phyloP scores from a whole-genome alignment of 1,284 basidiomycete genomes.

The Baeospora myosura region DNA sequence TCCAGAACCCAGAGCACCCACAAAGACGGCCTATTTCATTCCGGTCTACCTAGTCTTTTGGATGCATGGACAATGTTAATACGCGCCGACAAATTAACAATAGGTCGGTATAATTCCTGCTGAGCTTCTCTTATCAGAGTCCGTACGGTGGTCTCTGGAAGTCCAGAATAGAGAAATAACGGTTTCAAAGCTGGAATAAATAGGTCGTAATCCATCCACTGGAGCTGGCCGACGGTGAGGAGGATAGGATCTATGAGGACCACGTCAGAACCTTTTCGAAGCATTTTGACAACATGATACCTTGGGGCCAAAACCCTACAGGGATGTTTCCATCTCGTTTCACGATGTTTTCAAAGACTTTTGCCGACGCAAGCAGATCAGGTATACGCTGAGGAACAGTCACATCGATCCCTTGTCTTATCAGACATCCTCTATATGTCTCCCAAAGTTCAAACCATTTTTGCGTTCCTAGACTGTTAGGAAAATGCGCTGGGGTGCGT shows the following conservation, averaged over 20 bases:
- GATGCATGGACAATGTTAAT: conserved; percentile 54
- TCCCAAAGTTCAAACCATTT: conserved; percentile 60
- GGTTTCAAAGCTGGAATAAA: conserved; percentile 54
- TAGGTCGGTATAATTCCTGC: conserved; percentile 54
- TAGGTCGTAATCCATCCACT: conserved; percentile 65
- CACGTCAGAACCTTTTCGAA: too few relatives aligned
- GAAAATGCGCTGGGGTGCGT: conserved; percentile 6
- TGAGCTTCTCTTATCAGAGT: conserved; percentile 54
- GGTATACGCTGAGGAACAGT: conserved; percentile 47
- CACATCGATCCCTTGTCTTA: conserved; percentile 43
- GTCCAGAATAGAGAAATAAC: conserved; percentile 44
- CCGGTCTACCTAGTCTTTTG: conserved; percentile 22
- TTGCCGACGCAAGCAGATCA: conserved; percentile 36
- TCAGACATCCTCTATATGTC: conserved; percentile 46
- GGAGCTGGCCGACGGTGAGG: conserved; percentile 56
- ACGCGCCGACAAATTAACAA: conserved; percentile 40
- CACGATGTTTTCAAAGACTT: conserved; percentile 43
- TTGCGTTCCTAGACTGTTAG: conserved; percentile 27
- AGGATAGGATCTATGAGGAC: conserved; percentile 26
- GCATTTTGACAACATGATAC: too few relatives aligned
- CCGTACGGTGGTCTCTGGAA: conserved; percentile 44
- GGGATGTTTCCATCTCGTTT: conserved; percentile 46
- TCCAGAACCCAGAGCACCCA: too few relatives aligned
- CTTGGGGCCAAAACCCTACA: conserved; percentile 54
- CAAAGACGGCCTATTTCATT: too few relatives aligned